Conservation (phyloP, 2,329 filamentous ascomycete species). For the Coniochaeta pulveracea region DNA sequence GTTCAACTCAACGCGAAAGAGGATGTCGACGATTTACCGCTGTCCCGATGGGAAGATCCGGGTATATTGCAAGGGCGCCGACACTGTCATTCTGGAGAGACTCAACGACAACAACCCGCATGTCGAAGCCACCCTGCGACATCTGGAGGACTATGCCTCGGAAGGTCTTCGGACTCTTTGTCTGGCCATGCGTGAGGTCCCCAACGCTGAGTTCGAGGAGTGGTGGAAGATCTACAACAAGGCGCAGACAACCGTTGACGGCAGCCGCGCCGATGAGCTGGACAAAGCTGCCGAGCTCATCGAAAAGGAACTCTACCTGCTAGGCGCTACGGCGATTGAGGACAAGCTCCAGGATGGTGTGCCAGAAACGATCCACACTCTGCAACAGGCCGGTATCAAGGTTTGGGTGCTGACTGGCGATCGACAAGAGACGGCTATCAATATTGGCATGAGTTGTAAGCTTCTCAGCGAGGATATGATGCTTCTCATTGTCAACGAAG, state of each 20-base stretch:
- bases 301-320: slow-evolving; percentile 79
- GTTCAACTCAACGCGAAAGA: slow-evolving; percentile 94
- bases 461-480: slow-evolving; percentile 98
- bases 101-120: slow-evolving; percentile 73
- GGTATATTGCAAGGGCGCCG: slow-evolving; percentile 91
- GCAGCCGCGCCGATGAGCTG: slow-evolving; percentile 85
- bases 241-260: slow-evolving; percentile 80
- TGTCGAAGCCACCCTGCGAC: slow-evolving; percentile 80
- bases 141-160: slow-evolving; percentile 97
- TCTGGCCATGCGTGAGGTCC: slow-evolving; percentile 84
- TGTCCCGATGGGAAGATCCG: slow-evolving; percentile 93
- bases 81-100: slow-evolving; percentile 93
- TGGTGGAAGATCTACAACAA: slow-evolving; percentile 83
- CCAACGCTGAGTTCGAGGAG: slow-evolving; percentile 78
- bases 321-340: slow-evolving; percentile 94
- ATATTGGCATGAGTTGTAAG: slow-evolving; percentile 99
- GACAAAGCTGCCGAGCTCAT: slow-evolving; percentile 97
- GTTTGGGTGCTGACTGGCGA: slow-evolving; percentile 97
- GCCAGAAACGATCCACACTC: slow-evolving; percentile 92
- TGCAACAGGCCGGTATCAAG: slow-evolving; percentile 96
- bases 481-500: slow-evolving; percentile 90
- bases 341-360: slow-evolving; percentile 95
- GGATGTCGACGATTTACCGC: slow-evolving; percentile 96
- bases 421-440: slow-evolving; percentile 96
- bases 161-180: slow-evolving; percentile 93